Conservation (phyloP, 2,329 filamentous ascomycete genomes). For the Stagonosporopsis cucurbitacearum region DNA sequence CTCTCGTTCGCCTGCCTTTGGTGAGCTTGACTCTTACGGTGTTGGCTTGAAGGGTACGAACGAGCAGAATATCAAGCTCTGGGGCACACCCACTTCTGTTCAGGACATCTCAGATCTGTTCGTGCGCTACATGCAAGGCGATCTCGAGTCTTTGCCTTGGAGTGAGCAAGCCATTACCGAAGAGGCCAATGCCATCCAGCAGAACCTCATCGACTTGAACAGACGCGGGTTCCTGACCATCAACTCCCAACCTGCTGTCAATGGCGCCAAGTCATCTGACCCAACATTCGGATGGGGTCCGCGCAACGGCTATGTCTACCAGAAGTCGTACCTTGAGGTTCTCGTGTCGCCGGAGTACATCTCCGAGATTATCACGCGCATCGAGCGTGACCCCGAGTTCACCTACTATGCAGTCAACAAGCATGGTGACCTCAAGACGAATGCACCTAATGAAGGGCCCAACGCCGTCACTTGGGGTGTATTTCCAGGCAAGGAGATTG, state of each 20-base stretch:
- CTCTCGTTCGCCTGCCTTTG: conserved; percentile 92
- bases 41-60: conserved; percentile 94
- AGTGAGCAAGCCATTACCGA: conserved; percentile 85
- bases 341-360: conserved; percentile 83
- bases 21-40: conserved; percentile 91
- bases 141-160: conserved; percentile 87
- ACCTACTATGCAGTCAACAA: conserved; percentile 96
- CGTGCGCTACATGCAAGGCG: conserved; percentile 80
- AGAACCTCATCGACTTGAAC: conserved; percentile 82
- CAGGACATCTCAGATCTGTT: conserved; percentile 85
- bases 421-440: conserved; percentile 80
- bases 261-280: conserved; percentile 87
- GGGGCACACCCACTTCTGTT: conserved; percentile 83
- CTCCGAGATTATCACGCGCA: conserved; percentile 75
- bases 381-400: conserved; percentile 78
- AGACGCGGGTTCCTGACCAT: conserved; percentile 87
- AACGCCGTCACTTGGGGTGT: conserved; percentile 99
- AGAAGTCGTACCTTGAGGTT: conserved; percentile 96
- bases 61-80: conserved; percentile 92
- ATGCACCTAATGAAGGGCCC: conserved; percentile 82
- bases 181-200: conserved; percentile 80
- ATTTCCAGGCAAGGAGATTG: conserved; percentile 97
- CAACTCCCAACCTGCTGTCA: conserved; percentile 95
- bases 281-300: conserved; percentile 94
- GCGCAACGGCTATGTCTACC: conserved; percentile 93